These are phyloP conservation scores for Hypoxylon fragiforme DNA, from an alignment of 495 filamentous ascomycete genomes.

Conservation along the genomic window DNA sequence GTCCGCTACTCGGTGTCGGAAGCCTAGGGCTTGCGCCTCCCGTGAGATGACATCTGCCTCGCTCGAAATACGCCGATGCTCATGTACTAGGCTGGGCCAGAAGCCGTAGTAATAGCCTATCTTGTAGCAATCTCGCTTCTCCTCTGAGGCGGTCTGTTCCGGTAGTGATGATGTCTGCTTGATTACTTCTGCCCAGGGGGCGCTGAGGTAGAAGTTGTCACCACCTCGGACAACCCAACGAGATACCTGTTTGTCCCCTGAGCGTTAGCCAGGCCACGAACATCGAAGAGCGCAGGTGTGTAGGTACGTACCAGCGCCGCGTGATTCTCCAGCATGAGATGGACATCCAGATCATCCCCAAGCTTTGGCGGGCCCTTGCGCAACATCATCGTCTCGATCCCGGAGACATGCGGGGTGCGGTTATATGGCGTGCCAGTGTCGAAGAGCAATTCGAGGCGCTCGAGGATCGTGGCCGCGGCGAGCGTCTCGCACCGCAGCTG, in stretches of 20 bases:
- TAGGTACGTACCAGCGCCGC: constrained; percentile 8
- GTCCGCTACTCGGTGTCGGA: neutral
- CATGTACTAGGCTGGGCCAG: constrained; percentile 14
- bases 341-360: constrained; percentile 16
- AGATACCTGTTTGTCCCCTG: constrained; percentile 20
- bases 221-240: constrained; percentile 14
- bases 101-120: constrained; percentile 20
- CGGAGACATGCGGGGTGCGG: constrained; percentile 1
- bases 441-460: constrained; percentile 15
- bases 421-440: constrained; percentile 6
- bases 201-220: constrained; percentile 20
- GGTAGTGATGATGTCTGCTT: neutral
- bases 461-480: constrained; percentile 13
- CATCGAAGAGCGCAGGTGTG: neutral
- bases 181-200: constrained; percentile 12
- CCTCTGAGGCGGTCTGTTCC: neutral
- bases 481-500: constrained; percentile 18
- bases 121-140: constrained; percentile 7
- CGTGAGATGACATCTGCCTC: constrained; percentile 2
- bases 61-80: neutral
- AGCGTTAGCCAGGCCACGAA: neutral
- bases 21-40: neutral
- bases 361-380: constrained; percentile 10
- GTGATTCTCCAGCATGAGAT: constrained; percentile 23
- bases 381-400: constrained; percentile 12